Evolutionary conservation across 2,329 filamentous ascomycete genomes (phyloP).

Genomic region (Cercospora sp.): DNA sequence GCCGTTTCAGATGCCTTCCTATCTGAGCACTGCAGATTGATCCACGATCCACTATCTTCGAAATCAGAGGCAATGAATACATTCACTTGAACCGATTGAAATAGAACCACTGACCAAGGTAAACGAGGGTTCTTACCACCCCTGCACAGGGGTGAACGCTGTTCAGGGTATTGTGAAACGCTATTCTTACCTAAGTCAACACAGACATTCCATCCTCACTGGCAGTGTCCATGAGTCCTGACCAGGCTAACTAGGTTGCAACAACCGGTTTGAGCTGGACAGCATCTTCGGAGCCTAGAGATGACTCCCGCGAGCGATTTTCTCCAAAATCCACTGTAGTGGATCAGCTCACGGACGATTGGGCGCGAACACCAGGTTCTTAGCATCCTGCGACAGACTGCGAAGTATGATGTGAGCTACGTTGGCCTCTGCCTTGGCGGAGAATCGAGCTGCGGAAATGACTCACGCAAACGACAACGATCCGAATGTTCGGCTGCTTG

Average conservation of each 20-base stretch:
- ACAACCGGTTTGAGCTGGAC: slow-evolving; percentile 14
- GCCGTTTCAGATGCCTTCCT: neutral
- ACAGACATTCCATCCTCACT: neutral
- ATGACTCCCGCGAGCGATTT: slow-evolving; percentile 12
- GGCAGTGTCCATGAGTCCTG: slow-evolving; percentile 1
- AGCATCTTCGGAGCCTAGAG: slow-evolving; percentile 12
- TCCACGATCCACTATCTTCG: neutral
- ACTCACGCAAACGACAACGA: neutral
- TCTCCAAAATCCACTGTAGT: slow-evolving; percentile 2
- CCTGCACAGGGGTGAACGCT: slow-evolving; percentile 15
- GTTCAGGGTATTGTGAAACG: slow-evolving; percentile 14
- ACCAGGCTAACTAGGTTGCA: slow-evolving; percentile 2
- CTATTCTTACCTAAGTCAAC: slow-evolving; percentile 20
- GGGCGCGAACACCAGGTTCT: slow-evolving; percentile 3
- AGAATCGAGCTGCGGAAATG: neutral
- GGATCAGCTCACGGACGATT: slow-evolving; percentile 9
- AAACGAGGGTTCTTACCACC: slow-evolving; percentile 4
- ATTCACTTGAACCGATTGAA: neutral
- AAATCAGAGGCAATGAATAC: neutral
- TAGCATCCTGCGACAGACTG: neutral
- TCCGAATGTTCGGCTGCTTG: neutral
- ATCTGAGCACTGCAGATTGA: neutral
- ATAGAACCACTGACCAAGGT: slow-evolving; percentile 4
- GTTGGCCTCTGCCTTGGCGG: neutral
- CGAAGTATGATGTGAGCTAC: neutral